These are phyloP conservation scores for Ophiocordyceps camponoti-saundersi DNA, from an alignment of 2,329 filamentous ascomycete genomes.

Conservation along the genomic window DNA sequence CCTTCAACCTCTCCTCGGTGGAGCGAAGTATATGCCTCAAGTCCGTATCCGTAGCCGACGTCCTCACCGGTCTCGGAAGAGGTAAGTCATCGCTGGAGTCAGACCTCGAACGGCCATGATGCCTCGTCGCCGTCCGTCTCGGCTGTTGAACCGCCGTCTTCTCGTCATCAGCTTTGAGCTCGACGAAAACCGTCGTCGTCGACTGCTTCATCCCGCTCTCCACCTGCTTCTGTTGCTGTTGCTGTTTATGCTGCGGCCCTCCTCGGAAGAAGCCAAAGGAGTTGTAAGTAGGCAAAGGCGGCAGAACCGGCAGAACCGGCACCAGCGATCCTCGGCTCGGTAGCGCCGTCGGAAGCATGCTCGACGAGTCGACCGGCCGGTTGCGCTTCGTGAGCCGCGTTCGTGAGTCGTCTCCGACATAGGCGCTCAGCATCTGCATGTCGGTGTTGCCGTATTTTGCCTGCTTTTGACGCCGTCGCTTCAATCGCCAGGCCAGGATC, in stretches of 20 bases:
- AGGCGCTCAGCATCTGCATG: slow-evolving; percentile 3
- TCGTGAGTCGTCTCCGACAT: slow-evolving; percentile 5
- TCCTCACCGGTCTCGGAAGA: slow-evolving; percentile 1
- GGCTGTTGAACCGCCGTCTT: slow-evolving; percentile 1
- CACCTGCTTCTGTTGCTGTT: neutral
- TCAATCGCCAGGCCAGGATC: slow-evolving; percentile 21
- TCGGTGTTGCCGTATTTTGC: neutral
- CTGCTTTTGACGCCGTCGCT: slow-evolving; percentile 6
- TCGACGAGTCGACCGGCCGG: slow-evolving; percentile 5
- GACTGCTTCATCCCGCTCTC: neutral
- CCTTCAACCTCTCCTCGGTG: slow-evolving; percentile 32
- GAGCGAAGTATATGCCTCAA: slow-evolving; percentile 32
- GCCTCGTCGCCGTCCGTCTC: neutral
- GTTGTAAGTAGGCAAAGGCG: slow-evolving; percentile 16
- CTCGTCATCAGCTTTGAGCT: neutral
- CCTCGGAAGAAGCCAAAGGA: slow-evolving; percentile 11
- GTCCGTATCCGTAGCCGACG: slow-evolving; percentile 24
- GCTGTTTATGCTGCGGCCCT: too few relatives aligned
- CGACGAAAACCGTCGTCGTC: slow-evolving; percentile 26
- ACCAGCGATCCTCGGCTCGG: slow-evolving; percentile 11
- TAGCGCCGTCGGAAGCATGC: slow-evolving; percentile 2
- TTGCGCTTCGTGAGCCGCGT: slow-evolving; percentile 15
- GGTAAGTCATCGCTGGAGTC: neutral
- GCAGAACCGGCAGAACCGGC: slow-evolving; percentile 11
- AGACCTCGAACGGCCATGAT: neutral